Percentiles rank a stretch among this genome's conserved stretches.
Evolutionary conservation across 805 yeast species (phyloP).

Genomic region (Candida awuae): DNA sequence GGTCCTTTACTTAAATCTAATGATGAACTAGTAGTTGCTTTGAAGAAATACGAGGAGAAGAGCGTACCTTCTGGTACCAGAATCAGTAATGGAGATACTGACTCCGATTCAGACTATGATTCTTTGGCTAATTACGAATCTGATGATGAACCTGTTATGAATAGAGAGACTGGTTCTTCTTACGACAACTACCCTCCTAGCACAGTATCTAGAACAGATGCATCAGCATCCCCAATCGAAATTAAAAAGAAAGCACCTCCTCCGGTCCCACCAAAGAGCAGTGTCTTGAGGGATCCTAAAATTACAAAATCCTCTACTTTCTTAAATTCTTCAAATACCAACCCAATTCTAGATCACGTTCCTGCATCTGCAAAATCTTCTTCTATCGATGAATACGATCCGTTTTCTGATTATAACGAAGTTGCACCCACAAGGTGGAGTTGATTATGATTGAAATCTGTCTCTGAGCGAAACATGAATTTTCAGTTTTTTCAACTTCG

Average conservation of each 20-base stretch:
- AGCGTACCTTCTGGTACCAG: slow-evolving; percentile 28
- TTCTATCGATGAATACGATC: slow-evolving; percentile 19
- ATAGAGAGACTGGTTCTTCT: too few relatives aligned
- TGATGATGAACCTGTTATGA: slow-evolving; percentile 14
- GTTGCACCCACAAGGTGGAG: slow-evolving; percentile 26
- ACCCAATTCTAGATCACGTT: too few relatives aligned
- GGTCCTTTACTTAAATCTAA: slow-evolving; percentile 87
- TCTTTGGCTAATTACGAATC: slow-evolving; percentile 34
- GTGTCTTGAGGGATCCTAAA: slow-evolving; percentile 12
- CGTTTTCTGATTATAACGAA: slow-evolving; percentile 29
- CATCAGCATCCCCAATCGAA: slow-evolving; percentile 1
- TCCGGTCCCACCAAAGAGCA: slow-evolving; percentile 23
- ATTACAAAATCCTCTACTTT: background rate
- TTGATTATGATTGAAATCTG: too few relatives aligned
- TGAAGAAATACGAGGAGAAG: slow-evolving; percentile 59
- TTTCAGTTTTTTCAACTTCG: too few relatives aligned
- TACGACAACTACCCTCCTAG: background rate
- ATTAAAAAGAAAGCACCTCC: slow-evolving; percentile 19
- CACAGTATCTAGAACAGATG: background rate
- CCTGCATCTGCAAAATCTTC: slow-evolving; percentile 4
- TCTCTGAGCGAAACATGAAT: too few relatives aligned
- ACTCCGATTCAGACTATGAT: slow-evolving; percentile 34
- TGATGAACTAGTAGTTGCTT: slow-evolving; percentile 74
- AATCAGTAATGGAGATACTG: slow-evolving; percentile 32
- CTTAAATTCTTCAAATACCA: too few relatives aligned